Evolutionary conservation across 2,329 filamentous ascomycete species (phyloP), one percentile per base, ranked within the genome.

Genomic region (Cordyceps tenuipes): DNA sequence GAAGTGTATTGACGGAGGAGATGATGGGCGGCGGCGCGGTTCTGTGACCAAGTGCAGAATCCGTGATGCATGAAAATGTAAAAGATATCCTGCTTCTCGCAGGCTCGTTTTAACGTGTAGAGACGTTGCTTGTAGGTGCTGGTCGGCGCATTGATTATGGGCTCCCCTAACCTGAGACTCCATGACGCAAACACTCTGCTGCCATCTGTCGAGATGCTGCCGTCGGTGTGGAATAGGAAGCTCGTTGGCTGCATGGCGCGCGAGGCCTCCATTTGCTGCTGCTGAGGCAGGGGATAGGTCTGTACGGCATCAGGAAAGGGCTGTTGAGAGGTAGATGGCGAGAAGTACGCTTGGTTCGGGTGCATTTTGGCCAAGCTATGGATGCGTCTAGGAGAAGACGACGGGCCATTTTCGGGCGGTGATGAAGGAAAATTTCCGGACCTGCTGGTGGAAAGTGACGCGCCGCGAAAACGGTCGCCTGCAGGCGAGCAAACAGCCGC

Each of bases 41-140:
- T 68, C 3, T 72, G 60, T 3, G 77, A 78, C 78, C 81, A 83
- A 21, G 80, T 67, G 67, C 85, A 88, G 68, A 83, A 86, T 2
- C 87, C 62, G 67, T 89, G 86, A 67, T 89, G 87, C 13, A 89
- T 68, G 6, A 79, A 75, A 54, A 91, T 65, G 67, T 87, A 91
- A 67, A 88, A 83, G 51, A 75, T 63, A 68, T 92, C 89, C 5
- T 77, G 70, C 0, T 68, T 65, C 1, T 63, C 48, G 63, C 84
- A 87, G 1, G 88, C 87, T 26, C 82, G 74, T 29, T 64, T 67
- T 13, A 91, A 72, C 8, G 88, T 75, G 15, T 13, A 15, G 3
- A 34, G n/a, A 6, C 34, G 34, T 3, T 13, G 10, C 12, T 2
- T 10, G 13, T 36, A 36, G 12, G 34, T 29, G 34, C 34, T 36